phyloP scores from a whole-genome alignment of 2,329 filamentous ascomycete genomes.

The Phyllosticta paracitricarpa region DNA sequence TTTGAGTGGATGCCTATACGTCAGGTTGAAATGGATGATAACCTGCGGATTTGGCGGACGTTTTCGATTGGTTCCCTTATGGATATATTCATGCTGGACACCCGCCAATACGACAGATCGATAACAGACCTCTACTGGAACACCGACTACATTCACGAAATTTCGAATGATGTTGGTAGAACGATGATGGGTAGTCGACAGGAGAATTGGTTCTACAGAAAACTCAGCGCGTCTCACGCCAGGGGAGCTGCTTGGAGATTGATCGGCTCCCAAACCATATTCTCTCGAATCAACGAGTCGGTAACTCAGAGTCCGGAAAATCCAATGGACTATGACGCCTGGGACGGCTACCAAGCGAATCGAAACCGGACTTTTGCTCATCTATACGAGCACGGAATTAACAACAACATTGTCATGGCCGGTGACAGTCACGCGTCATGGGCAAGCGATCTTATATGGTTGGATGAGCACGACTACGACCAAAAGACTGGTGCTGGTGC shows the following conservation, averaged over 20 bases:
- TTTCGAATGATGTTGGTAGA: slow-evolving; percentile 57
- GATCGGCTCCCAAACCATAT: slow-evolving; percentile 61
- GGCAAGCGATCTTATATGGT: slow-evolving; percentile 37
- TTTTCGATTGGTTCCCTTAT: slow-evolving; percentile 33
- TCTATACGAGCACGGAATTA: slow-evolving; percentile 57
- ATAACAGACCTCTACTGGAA: slow-evolving; percentile 45
- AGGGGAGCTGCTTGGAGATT: slow-evolving; percentile 58
- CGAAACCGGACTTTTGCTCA: slow-evolving; percentile 60
- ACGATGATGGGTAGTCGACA: slow-evolving; percentile 62
- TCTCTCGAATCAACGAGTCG: slow-evolving; percentile 47
- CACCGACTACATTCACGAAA: slow-evolving; percentile 49
- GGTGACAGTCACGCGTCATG: slow-evolving; percentile 62
- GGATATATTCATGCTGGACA: slow-evolving; percentile 35
- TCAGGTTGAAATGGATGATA: slow-evolving; percentile 28
- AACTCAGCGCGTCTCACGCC: slow-evolving; percentile 41
- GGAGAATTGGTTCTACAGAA: slow-evolving; percentile 53
- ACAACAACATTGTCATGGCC: slow-evolving; percentile 63
- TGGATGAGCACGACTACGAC: slow-evolving; percentile 32
- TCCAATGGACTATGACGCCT: slow-evolving; percentile 46
- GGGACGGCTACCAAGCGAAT: slow-evolving; percentile 60
- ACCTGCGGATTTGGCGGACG: slow-evolving; percentile 32
- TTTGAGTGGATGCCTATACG: slow-evolving; percentile 36
- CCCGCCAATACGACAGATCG: slow-evolving; percentile 32
- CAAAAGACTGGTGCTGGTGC: slow-evolving; percentile 28
- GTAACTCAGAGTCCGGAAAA: slow-evolving; percentile 34